Evolutionary conservation across 805 yeast genomes (phyloP), one percentile per base, ranked within the genome.

Genomic region (Yamadazyma ubonensis): DNA sequence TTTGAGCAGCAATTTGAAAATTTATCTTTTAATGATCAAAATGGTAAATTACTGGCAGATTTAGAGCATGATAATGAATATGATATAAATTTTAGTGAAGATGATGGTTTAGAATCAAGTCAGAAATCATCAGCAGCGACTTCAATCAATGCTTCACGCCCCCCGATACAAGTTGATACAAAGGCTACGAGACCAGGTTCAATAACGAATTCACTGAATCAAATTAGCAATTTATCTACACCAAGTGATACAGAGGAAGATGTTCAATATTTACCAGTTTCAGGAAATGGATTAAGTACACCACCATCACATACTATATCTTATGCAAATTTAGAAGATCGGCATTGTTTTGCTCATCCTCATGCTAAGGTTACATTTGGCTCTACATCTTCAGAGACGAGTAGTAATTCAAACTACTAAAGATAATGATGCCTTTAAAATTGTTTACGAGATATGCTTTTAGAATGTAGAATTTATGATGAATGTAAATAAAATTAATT

Each of bases 261-360:
- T 30, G 38, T 44, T 12, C 62, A 56, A 5, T 65, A 39, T 43
- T 36, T 63, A 17, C 65, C 71, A 2, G 41, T 52, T 17, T 55
- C 59, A 3, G 64, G 61, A 6, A 52, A 49, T 12, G 66, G 69
- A 6, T 48, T 52, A 17, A 52, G 48, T 29, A 65, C 70, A 6
- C 70, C 68, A 16, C 58, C 61, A 3, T 37, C 50, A 4, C 48
- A 50, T 42, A 40, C 46, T 2, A 34, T 38, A 10, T 33, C 49
- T 2, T 56, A 49, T 39, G 46, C 46, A 7, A 49, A 49, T 26
- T 46, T 55, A 26, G 73, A 68, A 27, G 69, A 63, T 32, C 48
- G 71, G 23, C 59, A 66, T 23, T 65, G 70, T 47, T 68, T 50
- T 44, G 73, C 75, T 3, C 75, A 69, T 48, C 75, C 75, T 2